Conservation (phyloP, 2,329 filamentous ascomycete species). For the Dothideomycetes sp. region DNA sequence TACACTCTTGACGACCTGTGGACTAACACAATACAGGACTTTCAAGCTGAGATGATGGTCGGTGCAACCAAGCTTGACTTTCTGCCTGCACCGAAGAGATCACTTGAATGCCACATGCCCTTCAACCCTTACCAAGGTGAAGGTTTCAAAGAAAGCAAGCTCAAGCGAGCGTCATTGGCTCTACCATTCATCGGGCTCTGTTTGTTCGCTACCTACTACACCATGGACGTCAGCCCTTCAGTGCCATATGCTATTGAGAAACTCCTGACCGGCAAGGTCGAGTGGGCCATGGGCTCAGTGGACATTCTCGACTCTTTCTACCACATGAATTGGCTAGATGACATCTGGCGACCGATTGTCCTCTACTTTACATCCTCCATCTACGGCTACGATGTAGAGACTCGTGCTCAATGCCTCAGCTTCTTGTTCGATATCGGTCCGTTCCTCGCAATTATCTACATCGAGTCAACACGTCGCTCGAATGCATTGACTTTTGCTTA, state of each 20-base stretch:
- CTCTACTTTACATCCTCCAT: conserved; percentile 6
- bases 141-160: conserved; percentile 16
- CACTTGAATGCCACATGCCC: conserved; percentile 17
- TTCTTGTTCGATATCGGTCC: conserved; percentile 18
- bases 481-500: conserved; percentile 16
- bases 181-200: conserved; percentile 5
- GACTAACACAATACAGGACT: not conserved
- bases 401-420: conserved; percentile 13
- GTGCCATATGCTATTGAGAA: not conserved
- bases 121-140: conserved; percentile 18
- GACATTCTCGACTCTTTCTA: not conserved
- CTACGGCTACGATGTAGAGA: conserved; percentile 1
- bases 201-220: not conserved
- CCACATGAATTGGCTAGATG: not conserved
- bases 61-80: conserved; percentile 19
- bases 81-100: conserved; percentile 17
- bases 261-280: not conserved
- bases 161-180: conserved; percentile 6
- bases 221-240: not conserved
- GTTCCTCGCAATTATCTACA: conserved; percentile 18
- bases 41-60: conserved; percentile 9
- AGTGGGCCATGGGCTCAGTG: not conserved
- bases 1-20: not conserved
- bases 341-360: conserved; percentile 2
- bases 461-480: conserved; percentile 19